These are phyloP conservation scores for Croton setiger DNA, from an alignment of 441 rosid genomes.

Conservation along the genomic window DNA sequence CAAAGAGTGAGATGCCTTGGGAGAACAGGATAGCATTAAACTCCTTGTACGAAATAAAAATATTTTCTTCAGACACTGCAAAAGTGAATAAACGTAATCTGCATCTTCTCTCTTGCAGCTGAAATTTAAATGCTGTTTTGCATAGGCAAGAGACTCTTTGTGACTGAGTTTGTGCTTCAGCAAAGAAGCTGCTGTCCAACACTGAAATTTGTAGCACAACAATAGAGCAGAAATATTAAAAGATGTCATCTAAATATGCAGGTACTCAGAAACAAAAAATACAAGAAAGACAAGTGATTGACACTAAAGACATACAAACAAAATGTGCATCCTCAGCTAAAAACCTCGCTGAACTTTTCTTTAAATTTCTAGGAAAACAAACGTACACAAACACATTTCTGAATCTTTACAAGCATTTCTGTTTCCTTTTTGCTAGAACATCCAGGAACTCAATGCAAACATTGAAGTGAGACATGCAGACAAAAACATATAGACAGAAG, in stretches of 20 bases:
- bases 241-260: background rate
- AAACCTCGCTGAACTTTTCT: background rate
- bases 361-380: background rate
- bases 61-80: constrained; percentile 58
- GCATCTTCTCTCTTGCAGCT: constrained; percentile 66
- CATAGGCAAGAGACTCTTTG: constrained; percentile 64
- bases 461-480: background rate
- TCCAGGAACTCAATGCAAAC: background rate
- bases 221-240: constrained; percentile 6
- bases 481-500: constrained; percentile 10
- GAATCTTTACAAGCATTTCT: background rate
- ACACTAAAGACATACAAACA: background rate
- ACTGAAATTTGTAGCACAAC: constrained; percentile 38
- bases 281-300: background rate
- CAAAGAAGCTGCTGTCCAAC: constrained; percentile 81
- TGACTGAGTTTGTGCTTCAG: constrained; percentile 57
- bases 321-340: background rate
- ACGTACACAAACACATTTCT: background rate
- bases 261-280: background rate
- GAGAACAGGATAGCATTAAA: constrained; percentile 28
- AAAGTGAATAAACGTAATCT: constrained; percentile 46
- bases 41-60: constrained; percentile 40
- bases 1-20: constrained; percentile 33
- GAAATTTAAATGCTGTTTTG: constrained; percentile 58
- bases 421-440: background rate